Evolutionary conservation across 2,329 filamentous ascomycete species (phyloP).

Genomic region (Aspergillus neoniger): DNA sequence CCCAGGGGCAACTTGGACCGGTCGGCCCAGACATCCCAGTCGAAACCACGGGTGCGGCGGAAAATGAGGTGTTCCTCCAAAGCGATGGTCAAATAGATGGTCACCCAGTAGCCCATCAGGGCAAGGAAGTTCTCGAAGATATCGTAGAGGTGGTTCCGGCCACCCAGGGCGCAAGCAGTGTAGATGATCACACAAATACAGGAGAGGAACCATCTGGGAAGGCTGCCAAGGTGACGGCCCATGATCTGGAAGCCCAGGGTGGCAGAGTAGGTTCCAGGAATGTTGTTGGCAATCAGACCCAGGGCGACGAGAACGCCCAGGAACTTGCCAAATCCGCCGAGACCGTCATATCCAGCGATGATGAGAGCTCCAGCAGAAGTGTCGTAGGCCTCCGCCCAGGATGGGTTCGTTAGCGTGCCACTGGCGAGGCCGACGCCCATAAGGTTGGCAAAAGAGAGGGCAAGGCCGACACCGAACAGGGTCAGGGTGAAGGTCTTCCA

Average conservation of each 20-base stretch:
- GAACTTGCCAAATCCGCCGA: slow-evolving; percentile 40
- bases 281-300: slow-evolving; percentile 41
- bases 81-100: slow-evolving; percentile 38
- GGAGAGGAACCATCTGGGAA: slow-evolving; percentile 43
- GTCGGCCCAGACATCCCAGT: slow-evolving; percentile 40
- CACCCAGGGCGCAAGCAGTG: slow-evolving; percentile 39
- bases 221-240: slow-evolving; percentile 27
- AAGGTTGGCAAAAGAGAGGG: slow-evolving; percentile 1
- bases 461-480: not conserved
- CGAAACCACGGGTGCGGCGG: slow-evolving; percentile 37
- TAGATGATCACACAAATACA: slow-evolving; percentile 40
- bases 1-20: slow-evolving; percentile 37
- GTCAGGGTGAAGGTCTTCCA: slow-evolving; percentile 3
- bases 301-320: slow-evolving; percentile 40
- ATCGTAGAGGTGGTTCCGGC: slow-evolving; percentile 37
- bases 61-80: slow-evolving; percentile 44
- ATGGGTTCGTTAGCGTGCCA: not conserved
- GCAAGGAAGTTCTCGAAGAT: slow-evolving; percentile 44
- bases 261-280: slow-evolving; percentile 40
- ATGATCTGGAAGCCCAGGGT: slow-evolving; percentile 40
- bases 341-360: slow-evolving; percentile 31
- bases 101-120: slow-evolving; percentile 45
- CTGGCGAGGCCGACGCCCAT: slow-evolving; percentile 8
- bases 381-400: slow-evolving; percentile 5
- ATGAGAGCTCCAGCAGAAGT: slow-evolving; percentile 37